These are phyloP conservation scores for Pythium sp. DNA, from an alignment of 352 stramenopile species.

Conservation along the genomic window DNA sequence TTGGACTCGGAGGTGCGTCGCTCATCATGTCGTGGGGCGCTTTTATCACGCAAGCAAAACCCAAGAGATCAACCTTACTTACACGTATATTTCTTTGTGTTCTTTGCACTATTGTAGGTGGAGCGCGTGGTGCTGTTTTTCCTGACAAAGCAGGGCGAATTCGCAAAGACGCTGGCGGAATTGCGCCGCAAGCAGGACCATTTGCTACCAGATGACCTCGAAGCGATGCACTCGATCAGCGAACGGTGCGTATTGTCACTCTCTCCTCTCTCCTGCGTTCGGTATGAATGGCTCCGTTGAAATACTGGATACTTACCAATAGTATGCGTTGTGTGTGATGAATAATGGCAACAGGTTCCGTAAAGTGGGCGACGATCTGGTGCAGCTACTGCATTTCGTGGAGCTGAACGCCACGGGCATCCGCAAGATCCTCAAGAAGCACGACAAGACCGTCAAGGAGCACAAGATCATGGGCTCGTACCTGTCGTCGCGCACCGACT, in stretches of 20 bases:
- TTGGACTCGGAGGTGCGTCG: conserved; percentile 62
- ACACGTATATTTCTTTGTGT: too few species aligned
- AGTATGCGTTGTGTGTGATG: background rate
- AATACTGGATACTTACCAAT: background rate
- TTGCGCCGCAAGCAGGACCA: conserved; percentile 49
- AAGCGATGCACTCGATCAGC: conserved; percentile 68
- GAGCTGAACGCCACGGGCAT: conserved; percentile 86
- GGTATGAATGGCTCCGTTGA: background rate
- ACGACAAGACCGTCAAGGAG: conserved; percentile 83
- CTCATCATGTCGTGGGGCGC: too few species aligned
- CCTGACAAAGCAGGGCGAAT: conserved; percentile 80
- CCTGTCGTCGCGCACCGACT: conserved; percentile 75
- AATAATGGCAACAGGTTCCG: conserved; percentile 42
- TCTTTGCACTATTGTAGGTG: conserved; percentile 17
- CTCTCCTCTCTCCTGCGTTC: background rate
- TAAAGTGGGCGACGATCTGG: conserved; percentile 73
- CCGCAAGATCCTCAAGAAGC: conserved; percentile 90
- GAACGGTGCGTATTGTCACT: background rate
- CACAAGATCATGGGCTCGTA: conserved; percentile 87
- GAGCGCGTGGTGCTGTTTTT: conserved; percentile 87
- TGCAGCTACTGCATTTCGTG: conserved; percentile 82
- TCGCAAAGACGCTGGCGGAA: conserved; percentile 60
- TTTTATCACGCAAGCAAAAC: too few species aligned
- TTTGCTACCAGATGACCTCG: conserved; percentile 40
- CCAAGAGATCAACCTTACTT: too few species aligned